Conservation (phyloP, 176 grass and related monocot species). For the Phyllostachys edulis region DNA sequence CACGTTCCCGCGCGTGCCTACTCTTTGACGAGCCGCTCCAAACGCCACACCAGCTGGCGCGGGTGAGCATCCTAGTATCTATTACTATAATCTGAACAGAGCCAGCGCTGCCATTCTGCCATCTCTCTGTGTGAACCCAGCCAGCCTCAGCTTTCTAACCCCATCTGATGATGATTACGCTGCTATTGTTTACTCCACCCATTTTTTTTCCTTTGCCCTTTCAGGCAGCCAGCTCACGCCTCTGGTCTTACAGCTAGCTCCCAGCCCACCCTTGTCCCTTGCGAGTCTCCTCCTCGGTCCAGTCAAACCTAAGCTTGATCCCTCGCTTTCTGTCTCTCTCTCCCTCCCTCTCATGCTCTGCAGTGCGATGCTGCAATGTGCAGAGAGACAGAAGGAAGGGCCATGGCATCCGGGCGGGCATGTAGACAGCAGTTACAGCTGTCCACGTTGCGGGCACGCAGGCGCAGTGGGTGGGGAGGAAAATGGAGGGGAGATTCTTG, state of each 20-base stretch:
- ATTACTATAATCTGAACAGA: not conserved
- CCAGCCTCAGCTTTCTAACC: slow-evolving; percentile 3
- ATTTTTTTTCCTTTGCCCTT: not conserved
- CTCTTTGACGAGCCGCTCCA: too few species aligned
- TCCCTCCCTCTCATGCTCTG: not conserved
- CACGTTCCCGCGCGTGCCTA: too few species aligned
- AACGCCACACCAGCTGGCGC: too few species aligned
- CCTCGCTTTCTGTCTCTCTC: too few species aligned
- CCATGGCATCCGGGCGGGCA: not conserved
- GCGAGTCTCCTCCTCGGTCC: slow-evolving; percentile 32
- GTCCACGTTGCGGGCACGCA: slow-evolving; percentile 66
- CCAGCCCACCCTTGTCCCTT: slow-evolving; percentile 48
- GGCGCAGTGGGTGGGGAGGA: not conserved
- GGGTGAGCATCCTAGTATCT: too few species aligned
- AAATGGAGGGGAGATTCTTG: slow-evolving; percentile 21
- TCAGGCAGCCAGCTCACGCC: slow-evolving; percentile 58
- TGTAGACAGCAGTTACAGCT: slow-evolving; percentile 49
- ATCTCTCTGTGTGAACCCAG: not conserved
- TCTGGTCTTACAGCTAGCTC: slow-evolving; percentile 64
- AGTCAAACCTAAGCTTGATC: slow-evolving; percentile 30
- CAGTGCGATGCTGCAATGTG: not conserved
- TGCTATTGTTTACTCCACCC: not conserved
- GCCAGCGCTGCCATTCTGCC: not conserved
- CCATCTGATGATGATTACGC: slow-evolving; percentile 44
- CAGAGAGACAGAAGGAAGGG: not conserved